These are phyloP conservation scores for Persicaria tinctoria DNA, from an alignment of 148 eudicot genomes.

Conservation along the genomic window DNA sequence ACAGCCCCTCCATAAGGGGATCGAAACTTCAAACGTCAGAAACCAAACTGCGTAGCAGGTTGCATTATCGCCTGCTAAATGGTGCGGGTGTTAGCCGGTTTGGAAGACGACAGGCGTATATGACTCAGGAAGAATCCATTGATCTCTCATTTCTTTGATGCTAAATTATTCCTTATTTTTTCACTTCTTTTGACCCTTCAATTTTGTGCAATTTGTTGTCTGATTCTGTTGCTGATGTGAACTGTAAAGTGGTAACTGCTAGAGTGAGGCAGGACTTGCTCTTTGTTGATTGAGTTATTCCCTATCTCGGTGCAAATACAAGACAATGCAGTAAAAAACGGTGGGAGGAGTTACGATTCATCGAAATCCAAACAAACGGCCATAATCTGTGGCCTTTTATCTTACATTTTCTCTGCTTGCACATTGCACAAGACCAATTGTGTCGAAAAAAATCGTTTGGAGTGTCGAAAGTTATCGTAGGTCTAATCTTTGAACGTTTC, in stretches of 20 bases:
- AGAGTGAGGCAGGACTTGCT: not conserved
- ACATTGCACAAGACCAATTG: not conserved
- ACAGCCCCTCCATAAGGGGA: not conserved
- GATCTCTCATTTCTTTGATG: constrained; percentile 4
- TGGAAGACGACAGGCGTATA: constrained; percentile 8
- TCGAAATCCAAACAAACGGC: not conserved
- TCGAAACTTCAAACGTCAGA: not conserved
- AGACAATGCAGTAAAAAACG: not conserved
- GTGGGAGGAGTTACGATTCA: not conserved
- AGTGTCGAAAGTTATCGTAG: too few species aligned
- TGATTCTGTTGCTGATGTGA: not conserved
- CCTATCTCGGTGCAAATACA: not conserved
- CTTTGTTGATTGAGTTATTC: not conserved
- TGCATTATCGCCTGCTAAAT: not conserved
- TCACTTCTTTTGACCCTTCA: not conserved
- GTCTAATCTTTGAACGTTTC: too few species aligned
- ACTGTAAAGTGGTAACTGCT: not conserved
- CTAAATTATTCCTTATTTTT: not conserved
- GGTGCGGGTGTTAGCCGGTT: not conserved
- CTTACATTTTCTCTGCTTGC: not conserved
- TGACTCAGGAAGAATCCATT: constrained; percentile 9
- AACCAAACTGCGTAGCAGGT: not conserved
- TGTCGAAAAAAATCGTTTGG: not conserved
- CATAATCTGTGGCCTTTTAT: not conserved
- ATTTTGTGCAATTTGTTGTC: not conserved